phyloP scores from a whole-genome alignment of 2,329 filamentous ascomycete genomes.

The Leptographium galeiforme region DNA sequence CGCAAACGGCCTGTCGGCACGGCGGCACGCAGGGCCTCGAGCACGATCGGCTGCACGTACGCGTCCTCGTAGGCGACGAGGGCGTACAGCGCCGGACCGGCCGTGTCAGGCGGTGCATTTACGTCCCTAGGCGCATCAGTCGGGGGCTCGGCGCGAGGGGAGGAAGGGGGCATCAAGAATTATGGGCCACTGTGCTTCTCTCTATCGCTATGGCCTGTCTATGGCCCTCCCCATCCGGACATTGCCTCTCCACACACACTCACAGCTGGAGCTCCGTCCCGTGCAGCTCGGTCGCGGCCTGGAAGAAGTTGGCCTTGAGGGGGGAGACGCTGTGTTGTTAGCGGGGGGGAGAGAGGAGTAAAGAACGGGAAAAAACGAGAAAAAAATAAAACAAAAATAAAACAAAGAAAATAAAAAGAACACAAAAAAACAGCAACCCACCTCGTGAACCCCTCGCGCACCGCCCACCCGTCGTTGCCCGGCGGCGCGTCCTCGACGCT shows the following conservation, averaged over 20 bases:
- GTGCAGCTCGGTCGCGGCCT: conserved; percentile 47
- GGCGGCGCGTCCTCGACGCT: conserved; percentile 68
- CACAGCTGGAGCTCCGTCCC: conserved; percentile 69
- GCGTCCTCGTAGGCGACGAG: conserved; percentile 72
- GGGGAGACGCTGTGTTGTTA: conserved; percentile 59
- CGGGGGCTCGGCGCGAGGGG: background rate
- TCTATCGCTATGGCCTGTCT: background rate
- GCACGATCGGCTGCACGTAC: conserved; percentile 80
- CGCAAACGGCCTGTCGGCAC: conserved; percentile 43
- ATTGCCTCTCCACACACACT: conserved; percentile 25
- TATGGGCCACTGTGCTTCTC: too few species aligned
- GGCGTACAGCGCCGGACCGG: conserved; percentile 41
- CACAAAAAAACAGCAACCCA: conserved; percentile 17
- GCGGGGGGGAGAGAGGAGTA: background rate
- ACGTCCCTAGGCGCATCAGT: background rate
- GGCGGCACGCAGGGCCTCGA: conserved; percentile 52
- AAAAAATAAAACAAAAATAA: background rate
- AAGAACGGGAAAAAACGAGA: too few species aligned
- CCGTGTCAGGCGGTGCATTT: background rate
- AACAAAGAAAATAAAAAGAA: background rate
- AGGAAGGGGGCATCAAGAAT: background rate
- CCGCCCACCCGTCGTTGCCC: conserved; percentile 86
- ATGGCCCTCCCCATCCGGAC: too few species aligned
- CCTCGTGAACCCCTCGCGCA: conserved; percentile 80
- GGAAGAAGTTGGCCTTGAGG: conserved; percentile 85